Conservation (phyloP, 345 rosid genomes). For the Hypericum perforatum region DNA sequence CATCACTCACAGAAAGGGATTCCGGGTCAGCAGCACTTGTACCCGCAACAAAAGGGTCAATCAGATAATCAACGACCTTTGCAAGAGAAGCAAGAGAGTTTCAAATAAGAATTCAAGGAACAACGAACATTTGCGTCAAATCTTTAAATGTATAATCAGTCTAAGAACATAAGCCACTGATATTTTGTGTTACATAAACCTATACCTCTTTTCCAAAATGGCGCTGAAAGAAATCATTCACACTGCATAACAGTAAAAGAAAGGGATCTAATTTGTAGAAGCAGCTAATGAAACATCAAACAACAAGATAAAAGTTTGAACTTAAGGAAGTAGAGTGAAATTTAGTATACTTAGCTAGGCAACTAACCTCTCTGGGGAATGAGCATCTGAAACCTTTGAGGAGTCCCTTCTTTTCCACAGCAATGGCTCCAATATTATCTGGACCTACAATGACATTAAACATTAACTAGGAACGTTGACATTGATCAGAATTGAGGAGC, state of each 20-base stretch:
- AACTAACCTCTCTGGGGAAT: conserved; percentile 43
- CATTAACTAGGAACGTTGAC: neutral
- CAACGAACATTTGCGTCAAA: neutral
- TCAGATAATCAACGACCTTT: conserved; percentile 90
- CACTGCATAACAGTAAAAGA: conserved; percentile 37
- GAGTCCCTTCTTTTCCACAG: conserved; percentile 56
- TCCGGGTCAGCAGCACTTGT: conserved; percentile 84
- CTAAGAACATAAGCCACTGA: conserved; percentile 1
- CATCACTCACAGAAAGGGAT: conserved; percentile 77
- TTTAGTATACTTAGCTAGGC: neutral
- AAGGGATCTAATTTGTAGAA: conserved; percentile 2
- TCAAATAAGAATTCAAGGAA: conserved; percentile 8
- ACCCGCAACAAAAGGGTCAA: conserved; percentile 93
- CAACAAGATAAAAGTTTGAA: neutral
- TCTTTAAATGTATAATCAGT: conserved; percentile 1
- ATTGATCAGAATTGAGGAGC: neutral
- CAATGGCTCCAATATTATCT: conserved; percentile 61
- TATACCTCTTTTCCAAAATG: conserved; percentile 86
- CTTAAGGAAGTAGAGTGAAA: neutral
- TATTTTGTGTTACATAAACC: neutral
- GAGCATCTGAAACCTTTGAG: conserved; percentile 27
- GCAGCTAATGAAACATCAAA: neutral
- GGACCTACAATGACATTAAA: conserved; percentile 35
- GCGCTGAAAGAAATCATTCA: conserved; percentile 59
- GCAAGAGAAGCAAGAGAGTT: conserved; percentile 10